Evolutionary conservation across 2,329 filamentous ascomycete genomes (phyloP).

Genomic region (Cladosporium sp.): DNA sequence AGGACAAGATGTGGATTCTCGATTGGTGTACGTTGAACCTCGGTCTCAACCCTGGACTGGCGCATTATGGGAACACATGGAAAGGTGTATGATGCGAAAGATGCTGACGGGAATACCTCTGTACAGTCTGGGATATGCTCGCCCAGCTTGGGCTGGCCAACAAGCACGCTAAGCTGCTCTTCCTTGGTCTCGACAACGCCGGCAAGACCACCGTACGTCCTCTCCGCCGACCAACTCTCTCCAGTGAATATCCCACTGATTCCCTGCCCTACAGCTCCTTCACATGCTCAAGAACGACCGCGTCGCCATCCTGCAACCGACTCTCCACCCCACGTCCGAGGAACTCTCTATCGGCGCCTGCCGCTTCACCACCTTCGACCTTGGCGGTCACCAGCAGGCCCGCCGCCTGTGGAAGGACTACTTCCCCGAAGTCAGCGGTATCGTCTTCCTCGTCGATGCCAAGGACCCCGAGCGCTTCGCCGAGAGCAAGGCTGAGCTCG

Average conservation of each 20-base stretch:
- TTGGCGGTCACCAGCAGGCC: slow-evolving; percentile 90
- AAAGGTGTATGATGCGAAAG: neutral
- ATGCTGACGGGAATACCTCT: neutral
- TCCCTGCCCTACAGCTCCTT: slow-evolving; percentile 47
- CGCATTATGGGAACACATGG: neutral
- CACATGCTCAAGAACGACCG: slow-evolving; percentile 98
- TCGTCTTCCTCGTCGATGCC: slow-evolving; percentile 96
- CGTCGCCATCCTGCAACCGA: slow-evolving; percentile 83
- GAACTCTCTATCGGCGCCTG: slow-evolving; percentile 82
- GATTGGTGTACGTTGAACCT: slow-evolving; percentile 74
- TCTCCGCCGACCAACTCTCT: neutral
- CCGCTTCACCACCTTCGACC: slow-evolving; percentile 82
- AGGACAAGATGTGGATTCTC: slow-evolving; percentile 71
- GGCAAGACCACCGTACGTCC: slow-evolving; percentile 71
- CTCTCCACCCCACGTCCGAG: slow-evolving; percentile 86
- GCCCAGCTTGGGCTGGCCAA: slow-evolving; percentile 82
- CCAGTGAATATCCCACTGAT: slow-evolving; percentile 7
- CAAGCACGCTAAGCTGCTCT: slow-evolving; percentile 93
- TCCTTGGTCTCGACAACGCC: slow-evolving; percentile 88
- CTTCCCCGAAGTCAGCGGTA: slow-evolving; percentile 91
- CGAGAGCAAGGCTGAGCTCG: slow-evolving; percentile 95
- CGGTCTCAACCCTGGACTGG: slow-evolving; percentile 1
- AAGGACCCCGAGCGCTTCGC: slow-evolving; percentile 92
- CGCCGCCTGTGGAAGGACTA: slow-evolving; percentile 95
- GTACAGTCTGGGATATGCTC: slow-evolving; percentile 77